Evolutionary conservation across 768 basidiomycete species (phyloP), one percentile per base, ranked within the genome.

Genomic region (Lactifluus piperatus): DNA sequence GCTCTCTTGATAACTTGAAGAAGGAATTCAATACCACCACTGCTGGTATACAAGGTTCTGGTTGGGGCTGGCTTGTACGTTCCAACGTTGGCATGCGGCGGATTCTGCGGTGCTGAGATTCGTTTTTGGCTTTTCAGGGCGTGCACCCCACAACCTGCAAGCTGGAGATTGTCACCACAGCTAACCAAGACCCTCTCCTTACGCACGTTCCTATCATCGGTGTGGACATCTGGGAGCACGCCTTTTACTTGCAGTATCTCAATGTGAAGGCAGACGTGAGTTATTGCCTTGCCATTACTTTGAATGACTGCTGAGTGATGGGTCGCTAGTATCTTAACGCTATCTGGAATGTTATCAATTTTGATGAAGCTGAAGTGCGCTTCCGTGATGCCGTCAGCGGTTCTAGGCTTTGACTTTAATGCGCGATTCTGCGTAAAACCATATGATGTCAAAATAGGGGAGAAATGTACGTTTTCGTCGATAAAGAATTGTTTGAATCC

Each of bases 1-100:
- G 91, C 54, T 76, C 78, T 58, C 65, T 91, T 62, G 90, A 94
- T 0, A 75, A 72, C 52, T 69, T 97, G 65, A 84, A 83, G 75
- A 84, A 81, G 67, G 81, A 91, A 69, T 86, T 97, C 74, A 97
- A 95, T 73, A 73, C 88, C 36, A 79, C 85, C 44, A 91, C 93
- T 45, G 83, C 84, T 43, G 90, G 74, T 34, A 91, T 97, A 59
- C 94, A 97, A 70, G 94, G 94, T 27, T 90, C 87, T 52, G 94
- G 93, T 41, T 97, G 94, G 94, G 94, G 91, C 62, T 97, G 94
- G 94, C 79, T 97, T 69, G 91, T 93, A 68, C 68, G 88, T 84
- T 39, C 16, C 57, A 5, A 37, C 13, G 11, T 36, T 18, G 22
- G 14, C 2, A 24, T 8, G n/a, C 6, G 43, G 11, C 22, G 10